Percentiles rank a stretch among this genome's conserved stretches.
Conservation (phyloP, 2,329 filamentous ascomycete genomes). For the Cercospora sp. region DNA sequence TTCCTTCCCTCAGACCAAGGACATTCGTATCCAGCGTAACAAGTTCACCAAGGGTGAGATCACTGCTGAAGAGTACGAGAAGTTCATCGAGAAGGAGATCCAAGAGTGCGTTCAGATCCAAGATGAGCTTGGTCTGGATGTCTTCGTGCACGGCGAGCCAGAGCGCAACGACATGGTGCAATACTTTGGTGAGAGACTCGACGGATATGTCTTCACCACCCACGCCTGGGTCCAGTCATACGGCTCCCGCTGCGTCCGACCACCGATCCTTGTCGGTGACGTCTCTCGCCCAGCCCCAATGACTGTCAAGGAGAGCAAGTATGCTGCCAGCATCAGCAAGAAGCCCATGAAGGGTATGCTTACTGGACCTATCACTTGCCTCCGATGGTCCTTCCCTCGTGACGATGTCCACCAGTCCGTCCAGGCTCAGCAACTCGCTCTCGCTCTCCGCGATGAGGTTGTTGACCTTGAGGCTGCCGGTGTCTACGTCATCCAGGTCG, state of each 20-base stretch:
- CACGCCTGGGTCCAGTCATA: slow-evolving; percentile 99
- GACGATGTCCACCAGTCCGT: slow-evolving; percentile 99
- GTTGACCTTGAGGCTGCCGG: slow-evolving; percentile 96
- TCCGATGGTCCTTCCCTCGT: slow-evolving; percentile 99
- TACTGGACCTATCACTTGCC: slow-evolving; percentile 96
- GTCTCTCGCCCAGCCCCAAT: slow-evolving; percentile 95
- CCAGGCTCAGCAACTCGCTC: slow-evolving; percentile 96
- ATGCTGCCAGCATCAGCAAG: slow-evolving; percentile 90
- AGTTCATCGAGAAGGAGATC: slow-evolving; percentile 99
- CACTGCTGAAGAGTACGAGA: slow-evolving; percentile 87
- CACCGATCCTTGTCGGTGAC: slow-evolving; percentile 97
- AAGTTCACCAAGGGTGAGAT: slow-evolving; percentile 99
- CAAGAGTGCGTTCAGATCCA: slow-evolving; percentile 92
- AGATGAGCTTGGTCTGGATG: slow-evolving; percentile 95
- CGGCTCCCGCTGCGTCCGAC: slow-evolving; percentile 96
- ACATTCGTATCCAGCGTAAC: slow-evolving; percentile 95
- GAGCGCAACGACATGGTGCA: slow-evolving; percentile 99
- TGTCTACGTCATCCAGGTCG: slow-evolving; percentile 97
- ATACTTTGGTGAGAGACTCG: slow-evolving; percentile 97
- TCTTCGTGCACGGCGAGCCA: slow-evolving; percentile 97
- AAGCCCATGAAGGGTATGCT: slow-evolving; percentile 99
- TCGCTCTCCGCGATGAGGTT: slow-evolving; percentile 97
- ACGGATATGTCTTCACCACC: slow-evolving; percentile 98
- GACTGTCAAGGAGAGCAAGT: slow-evolving; percentile 99
- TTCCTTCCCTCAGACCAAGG: slow-evolving; percentile 98